Evolutionary conservation across 108 stramenopile species (phyloP).

Genomic region (Nitzschia sp.): DNA sequence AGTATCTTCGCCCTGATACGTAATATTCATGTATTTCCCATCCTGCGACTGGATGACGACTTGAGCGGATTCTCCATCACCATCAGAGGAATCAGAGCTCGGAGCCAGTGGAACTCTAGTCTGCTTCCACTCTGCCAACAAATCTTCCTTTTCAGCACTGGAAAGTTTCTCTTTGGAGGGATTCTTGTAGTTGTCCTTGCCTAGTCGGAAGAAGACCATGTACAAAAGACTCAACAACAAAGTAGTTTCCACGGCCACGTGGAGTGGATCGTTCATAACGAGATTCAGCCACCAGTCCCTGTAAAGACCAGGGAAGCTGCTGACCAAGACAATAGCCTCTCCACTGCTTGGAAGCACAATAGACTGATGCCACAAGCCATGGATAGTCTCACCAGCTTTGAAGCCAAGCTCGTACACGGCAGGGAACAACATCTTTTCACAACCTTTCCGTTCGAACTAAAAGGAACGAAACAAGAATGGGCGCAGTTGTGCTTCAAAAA

Average conservation of each 20-base stretch:
- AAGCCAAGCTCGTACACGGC: conserved; percentile 38
- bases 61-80: conserved; percentile 5
- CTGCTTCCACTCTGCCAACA: conserved; percentile 88
- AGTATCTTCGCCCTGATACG: neutral
- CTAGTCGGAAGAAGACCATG: conserved; percentile 61
- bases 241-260: conserved; percentile 93
- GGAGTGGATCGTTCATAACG: conserved; percentile 80
- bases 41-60: conserved; percentile 39
- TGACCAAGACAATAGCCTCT: conserved; percentile 20
- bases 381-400: conserved; percentile 30
- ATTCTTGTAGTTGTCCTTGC: conserved; percentile 51
- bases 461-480: too few species aligned
- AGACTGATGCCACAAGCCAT: conserved; percentile 18
- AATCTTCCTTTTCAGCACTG: conserved; percentile 70
- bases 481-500: too few species aligned
- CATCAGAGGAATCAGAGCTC: neutral
- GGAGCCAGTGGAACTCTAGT: conserved; percentile 77
- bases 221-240: conserved; percentile 83
- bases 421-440: conserved; percentile 32
- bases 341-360: conserved; percentile 2
- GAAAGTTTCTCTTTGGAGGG: conserved; percentile 50
- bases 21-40: conserved; percentile 31
- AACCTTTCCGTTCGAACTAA: too few species aligned
- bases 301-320: conserved; percentile 55
- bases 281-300: conserved; percentile 82